Evolutionary conservation across 139 green algal species (phyloP), one percentile per base, ranked within the genome.

Genomic region (Coelastrella sp.): DNA sequence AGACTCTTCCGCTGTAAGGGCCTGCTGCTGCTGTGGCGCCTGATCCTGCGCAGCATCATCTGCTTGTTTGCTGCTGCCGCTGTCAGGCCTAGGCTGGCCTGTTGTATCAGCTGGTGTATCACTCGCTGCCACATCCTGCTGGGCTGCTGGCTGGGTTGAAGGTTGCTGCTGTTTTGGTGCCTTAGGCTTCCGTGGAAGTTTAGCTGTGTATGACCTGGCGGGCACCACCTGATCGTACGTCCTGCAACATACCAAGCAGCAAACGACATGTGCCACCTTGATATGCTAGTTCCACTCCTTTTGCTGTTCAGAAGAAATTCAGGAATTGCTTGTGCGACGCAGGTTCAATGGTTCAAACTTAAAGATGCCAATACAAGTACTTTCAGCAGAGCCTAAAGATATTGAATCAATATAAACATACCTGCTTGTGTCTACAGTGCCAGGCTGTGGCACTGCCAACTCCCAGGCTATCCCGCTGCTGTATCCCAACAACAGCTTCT

Each of bases 401-500:
- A 47, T 1, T 47, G 0, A 83, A 61, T 0, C 61, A 71, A 2
- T 13, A 2, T 71, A 71, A 2, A 71, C 73, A 6, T 68, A 90
- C 79, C 87, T 90, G 73, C 60, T 80, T 5, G 74, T 90, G 86
- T 94, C 89, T 6, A 92, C 57, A 14, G 14, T 77, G 61, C 57
- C 64, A 19, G 19, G 19, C 4, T 75, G 65, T 5, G 93, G 92
- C 5, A 74, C 80, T 19, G 65, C 60, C 77, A 96, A 32, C 78
- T 95, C 89, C 58, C 93, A 8, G 6, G 95, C 87, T 3, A 80
- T 75, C 3, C 95, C 93, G 3, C 58, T 87, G 77, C 14, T 59
- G 74, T 86, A 95, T 66, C 95, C 95, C 6, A 96, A 74, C 54
- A 97, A 91, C 68, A 97, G 22, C 19, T 47, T 65, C 3, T 20